Evolutionary conservation across 1,284 basidiomycete species (phyloP).

Genomic region (Trichosporon faecale): DNA sequence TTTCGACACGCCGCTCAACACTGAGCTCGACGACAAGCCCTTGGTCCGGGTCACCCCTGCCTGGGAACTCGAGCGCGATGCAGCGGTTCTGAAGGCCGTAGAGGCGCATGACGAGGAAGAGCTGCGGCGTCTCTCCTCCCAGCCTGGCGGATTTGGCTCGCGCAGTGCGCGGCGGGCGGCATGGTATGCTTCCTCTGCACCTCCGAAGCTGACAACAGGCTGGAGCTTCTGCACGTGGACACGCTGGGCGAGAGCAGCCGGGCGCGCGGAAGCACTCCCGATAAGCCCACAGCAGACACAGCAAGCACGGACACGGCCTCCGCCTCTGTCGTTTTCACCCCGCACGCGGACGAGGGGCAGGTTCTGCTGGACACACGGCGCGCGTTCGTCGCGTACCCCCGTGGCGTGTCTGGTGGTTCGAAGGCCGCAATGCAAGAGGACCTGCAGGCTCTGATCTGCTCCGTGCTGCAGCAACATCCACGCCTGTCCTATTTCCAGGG

Average conservation of each 20-base stretch:
- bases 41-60: not conserved
- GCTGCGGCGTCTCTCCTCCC: slow-evolving; percentile 38
- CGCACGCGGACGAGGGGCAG: slow-evolving; percentile 76
- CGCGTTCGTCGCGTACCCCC: slow-evolving; percentile 83
- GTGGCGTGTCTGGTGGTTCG: slow-evolving; percentile 51
- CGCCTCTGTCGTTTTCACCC: slow-evolving; percentile 20
- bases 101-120: slow-evolving; percentile 32
- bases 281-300: not conserved
- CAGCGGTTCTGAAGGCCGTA: slow-evolving; percentile 35
- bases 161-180: slow-evolving; percentile 35
- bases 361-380: slow-evolving; percentile 80
- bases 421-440: slow-evolving; percentile 62
- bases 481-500: slow-evolving; percentile 85
- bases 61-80: slow-evolving; percentile 38
- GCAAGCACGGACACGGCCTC: slow-evolving; percentile 14
- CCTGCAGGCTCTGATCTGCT: slow-evolving; percentile 69
- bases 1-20: not conserved
- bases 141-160: slow-evolving; percentile 49
- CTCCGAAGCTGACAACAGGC: slow-evolving; percentile 28
- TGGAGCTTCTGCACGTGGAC: slow-evolving; percentile 29
- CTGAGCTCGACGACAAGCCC: not conserved
- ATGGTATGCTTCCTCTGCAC: slow-evolving; percentile 37
- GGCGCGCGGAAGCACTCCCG: not conserved
- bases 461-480: slow-evolving; percentile 69
- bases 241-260: slow-evolving; percentile 1